Evolutionary conservation across 495 filamentous ascomycete species (phyloP).

Genomic region (Penicillium simplicissimum): DNA sequence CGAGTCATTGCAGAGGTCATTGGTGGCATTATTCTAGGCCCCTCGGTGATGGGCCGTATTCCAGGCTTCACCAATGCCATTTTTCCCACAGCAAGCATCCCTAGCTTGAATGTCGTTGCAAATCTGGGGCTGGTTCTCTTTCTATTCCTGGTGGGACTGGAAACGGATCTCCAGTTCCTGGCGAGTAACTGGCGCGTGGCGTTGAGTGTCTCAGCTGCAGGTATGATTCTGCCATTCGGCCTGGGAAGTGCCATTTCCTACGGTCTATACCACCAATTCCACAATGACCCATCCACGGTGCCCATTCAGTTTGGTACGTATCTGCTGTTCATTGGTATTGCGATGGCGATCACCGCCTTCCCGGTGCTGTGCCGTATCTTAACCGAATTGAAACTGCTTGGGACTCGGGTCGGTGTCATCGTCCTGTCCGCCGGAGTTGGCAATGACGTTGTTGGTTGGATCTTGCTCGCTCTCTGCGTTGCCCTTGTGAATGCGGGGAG

Average conservation of each 20-base stretch:
- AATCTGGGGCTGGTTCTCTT: slow-evolving; percentile 91
- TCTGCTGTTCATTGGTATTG: slow-evolving; percentile 91
- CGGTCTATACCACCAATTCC: slow-evolving; percentile 82
- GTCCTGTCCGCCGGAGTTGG: slow-evolving; percentile 92
- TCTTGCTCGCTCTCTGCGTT: slow-evolving; percentile 91
- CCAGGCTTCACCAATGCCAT: slow-evolving; percentile 77
- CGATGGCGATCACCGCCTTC: slow-evolving; percentile 95
- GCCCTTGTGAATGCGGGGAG: slow-evolving; percentile 86
- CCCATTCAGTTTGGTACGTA: slow-evolving; percentile 78
- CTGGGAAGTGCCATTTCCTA: slow-evolving; percentile 76
- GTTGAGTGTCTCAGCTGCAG: slow-evolving; percentile 74
- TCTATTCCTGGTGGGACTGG: slow-evolving; percentile 88
- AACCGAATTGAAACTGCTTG: slow-evolving; percentile 85
- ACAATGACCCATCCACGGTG: slow-evolving; percentile 58
- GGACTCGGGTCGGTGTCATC: slow-evolving; percentile 83
- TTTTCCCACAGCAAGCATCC: slow-evolving; percentile 73
- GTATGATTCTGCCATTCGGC: slow-evolving; percentile 80
- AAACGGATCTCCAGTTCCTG: slow-evolving; percentile 87
- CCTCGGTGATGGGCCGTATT: slow-evolving; percentile 80
- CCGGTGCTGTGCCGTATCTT: slow-evolving; percentile 94
- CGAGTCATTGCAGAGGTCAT: slow-evolving; percentile 96
- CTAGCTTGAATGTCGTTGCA: slow-evolving; percentile 76
- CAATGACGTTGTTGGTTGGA: slow-evolving; percentile 95
- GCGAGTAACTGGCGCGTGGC: slow-evolving; percentile 86
- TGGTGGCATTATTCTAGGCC: slow-evolving; percentile 86